A percentile compares a stretch with the other conserved stretches of the same genome.
These are phyloP conservation scores for Delitschia confertaspora DNA, from an alignment of 495 filamentous ascomycete species.

Conservation along the genomic window DNA sequence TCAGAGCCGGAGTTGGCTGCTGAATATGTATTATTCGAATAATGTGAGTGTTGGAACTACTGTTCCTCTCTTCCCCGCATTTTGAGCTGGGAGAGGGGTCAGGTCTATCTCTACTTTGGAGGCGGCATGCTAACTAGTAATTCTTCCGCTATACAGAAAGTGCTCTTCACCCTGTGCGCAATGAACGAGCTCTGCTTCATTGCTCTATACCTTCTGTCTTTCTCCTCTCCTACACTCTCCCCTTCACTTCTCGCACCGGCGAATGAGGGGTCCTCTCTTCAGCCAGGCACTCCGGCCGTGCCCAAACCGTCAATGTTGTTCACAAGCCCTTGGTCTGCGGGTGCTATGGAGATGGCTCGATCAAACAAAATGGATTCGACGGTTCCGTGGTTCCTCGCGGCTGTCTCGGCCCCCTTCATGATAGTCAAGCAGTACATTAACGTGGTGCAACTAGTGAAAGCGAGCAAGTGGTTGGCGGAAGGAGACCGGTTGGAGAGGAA, in stretches of 20 bases:
- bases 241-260: slow-evolving; percentile 59
- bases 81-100: no score
- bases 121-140: slow-evolving; percentile 7
- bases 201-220: slow-evolving; percentile 92
- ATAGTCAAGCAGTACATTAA: slow-evolving; percentile 87
- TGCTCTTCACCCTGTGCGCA: slow-evolving; percentile 83
- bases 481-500: slow-evolving; percentile 59
- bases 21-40: slow-evolving; percentile 95
- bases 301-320: slow-evolving; percentile 60
- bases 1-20: slow-evolving; percentile 61
- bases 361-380: slow-evolving; percentile 83
- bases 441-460: slow-evolving; percentile 87
- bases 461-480: slow-evolving; percentile 84
- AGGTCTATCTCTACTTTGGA: neutral
- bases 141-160: slow-evolving; percentile 50
- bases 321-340: slow-evolving; percentile 77
- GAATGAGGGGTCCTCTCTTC: slow-evolving; percentile 42
- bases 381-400: slow-evolving; percentile 80
- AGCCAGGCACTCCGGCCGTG: slow-evolving; percentile 57
- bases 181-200: slow-evolving; percentile 97
- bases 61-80: slow-evolving; percentile 5
- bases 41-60: slow-evolving; percentile 51
- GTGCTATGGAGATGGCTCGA: slow-evolving; percentile 80
- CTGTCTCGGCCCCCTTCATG: slow-evolving; percentile 79
- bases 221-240: slow-evolving; percentile 77